Evolutionary conservation across 108 stramenopile species (phyloP).

Genomic region (Skeletonema marinoi): DNA sequence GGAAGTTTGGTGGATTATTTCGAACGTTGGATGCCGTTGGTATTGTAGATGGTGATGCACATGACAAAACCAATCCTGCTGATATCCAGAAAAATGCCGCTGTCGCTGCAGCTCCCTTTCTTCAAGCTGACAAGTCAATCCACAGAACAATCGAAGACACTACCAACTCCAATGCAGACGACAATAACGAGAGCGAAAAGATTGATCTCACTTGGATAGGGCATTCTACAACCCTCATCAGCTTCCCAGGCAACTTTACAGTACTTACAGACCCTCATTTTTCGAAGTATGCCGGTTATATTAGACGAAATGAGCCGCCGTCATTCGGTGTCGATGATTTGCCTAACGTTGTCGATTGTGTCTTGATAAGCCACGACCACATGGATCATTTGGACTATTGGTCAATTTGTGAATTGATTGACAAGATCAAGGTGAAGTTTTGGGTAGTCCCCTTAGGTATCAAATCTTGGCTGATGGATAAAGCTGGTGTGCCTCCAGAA

Average conservation of each 20-base stretch:
- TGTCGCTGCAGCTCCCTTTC: neutral
- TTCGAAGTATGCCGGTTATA: constrained; percentile 65
- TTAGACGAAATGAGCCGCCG: constrained; percentile 59
- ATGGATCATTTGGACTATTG: constrained; percentile 84
- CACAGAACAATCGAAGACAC: constrained; percentile 5
- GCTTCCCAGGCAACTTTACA: constrained; percentile 56
- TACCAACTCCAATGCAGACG: neutral
- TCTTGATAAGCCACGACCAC: constrained; percentile 89
- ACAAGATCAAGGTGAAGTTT: constrained; percentile 44
- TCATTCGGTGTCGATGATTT: constrained; percentile 61
- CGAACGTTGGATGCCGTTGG: constrained; percentile 10
- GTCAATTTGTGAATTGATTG: constrained; percentile 51
- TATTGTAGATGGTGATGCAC: constrained; percentile 8
- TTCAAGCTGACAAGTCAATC: neutral
- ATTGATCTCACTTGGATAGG: constrained; percentile 83
- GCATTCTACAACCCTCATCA: constrained; percentile 72
- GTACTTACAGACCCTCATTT: constrained; percentile 85
- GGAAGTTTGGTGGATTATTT: constrained; percentile 45
- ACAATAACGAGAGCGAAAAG: constrained; percentile 8
- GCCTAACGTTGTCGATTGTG: constrained; percentile 63
- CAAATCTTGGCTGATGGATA: constrained; percentile 64
- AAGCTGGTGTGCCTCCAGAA: constrained; percentile 53
- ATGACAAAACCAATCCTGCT: neutral
- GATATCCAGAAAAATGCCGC: neutral
- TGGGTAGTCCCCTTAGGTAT: constrained; percentile 88